phyloP scores from a whole-genome alignment of 192 early-diverging fungal genomes.

The Podila clonocystis region DNA sequence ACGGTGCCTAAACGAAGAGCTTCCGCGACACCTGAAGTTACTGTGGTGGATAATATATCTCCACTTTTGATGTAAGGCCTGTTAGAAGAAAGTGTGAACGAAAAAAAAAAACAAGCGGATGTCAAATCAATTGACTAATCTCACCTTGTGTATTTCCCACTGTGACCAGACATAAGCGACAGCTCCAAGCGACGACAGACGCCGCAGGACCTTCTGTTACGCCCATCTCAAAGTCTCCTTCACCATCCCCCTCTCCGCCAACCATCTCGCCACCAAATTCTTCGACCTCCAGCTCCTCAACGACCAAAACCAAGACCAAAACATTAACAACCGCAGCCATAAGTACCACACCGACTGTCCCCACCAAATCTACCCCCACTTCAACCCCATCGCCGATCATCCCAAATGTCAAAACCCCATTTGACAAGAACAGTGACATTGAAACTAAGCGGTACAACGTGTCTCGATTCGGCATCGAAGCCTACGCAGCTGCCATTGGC shows the following conservation, averaged over 20 bases:
- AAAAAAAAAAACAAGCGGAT: too few species aligned
- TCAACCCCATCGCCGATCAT: constrained; percentile 9
- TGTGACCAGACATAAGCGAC: too few species aligned
- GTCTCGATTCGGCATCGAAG: constrained; percentile 31
- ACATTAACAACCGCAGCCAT: neutral
- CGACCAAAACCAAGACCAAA: neutral
- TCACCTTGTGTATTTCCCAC: too few species aligned
- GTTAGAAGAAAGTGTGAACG: too few species aligned
- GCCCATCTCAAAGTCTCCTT: too few species aligned
- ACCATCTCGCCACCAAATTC: neutral
- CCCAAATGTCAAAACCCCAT: constrained; percentile 26
- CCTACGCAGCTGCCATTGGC: constrained; percentile 47
- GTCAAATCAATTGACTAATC: too few species aligned
- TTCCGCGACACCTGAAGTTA: neutral
- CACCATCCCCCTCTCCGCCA: neutral
- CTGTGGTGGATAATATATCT: too few species aligned
- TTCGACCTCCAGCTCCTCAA: neutral
- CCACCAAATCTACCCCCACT: neutral
- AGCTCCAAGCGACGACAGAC: neutral
- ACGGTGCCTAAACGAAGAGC: neutral
- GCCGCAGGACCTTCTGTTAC: too few species aligned
- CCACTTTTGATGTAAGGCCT: neutral
- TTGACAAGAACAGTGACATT: constrained; percentile 9
- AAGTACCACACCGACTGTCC: neutral
- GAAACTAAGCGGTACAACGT: constrained; percentile 16